Conservation (phyloP, 1,284 basidiomycete genomes). For the Cutaneotrichosporon spelunceum region DNA sequence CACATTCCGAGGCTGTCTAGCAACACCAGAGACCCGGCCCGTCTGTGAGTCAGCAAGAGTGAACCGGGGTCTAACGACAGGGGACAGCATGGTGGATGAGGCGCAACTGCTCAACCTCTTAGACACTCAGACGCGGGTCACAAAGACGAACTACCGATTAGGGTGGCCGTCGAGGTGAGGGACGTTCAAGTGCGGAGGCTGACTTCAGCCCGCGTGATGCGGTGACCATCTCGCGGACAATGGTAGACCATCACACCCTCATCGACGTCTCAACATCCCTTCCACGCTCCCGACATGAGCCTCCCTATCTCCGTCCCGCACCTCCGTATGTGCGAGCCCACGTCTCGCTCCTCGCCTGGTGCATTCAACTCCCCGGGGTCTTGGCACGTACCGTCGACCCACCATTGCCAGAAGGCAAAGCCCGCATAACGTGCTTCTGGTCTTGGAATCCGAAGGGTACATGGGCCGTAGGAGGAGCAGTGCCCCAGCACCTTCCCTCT, state of each 20-base stretch:
- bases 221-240: slow-evolving; percentile 84
- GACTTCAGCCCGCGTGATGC: slow-evolving; percentile 74
- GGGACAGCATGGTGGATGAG: slow-evolving; percentile 89
- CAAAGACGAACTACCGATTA: slow-evolving; percentile 82
- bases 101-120: slow-evolving; percentile 80
- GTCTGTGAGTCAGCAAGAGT: slow-evolving; percentile 56
- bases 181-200: slow-evolving; percentile 4
- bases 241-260: slow-evolving; percentile 74
- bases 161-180: slow-evolving; percentile 95
- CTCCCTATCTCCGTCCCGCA: slow-evolving; percentile 84
- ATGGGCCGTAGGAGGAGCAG: slow-evolving; percentile 68
- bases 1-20: slow-evolving; percentile 75
- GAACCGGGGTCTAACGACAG: slow-evolving; percentile 24
- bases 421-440: slow-evolving; percentile 89
- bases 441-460: slow-evolving; percentile 88
- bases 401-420: slow-evolving; percentile 48
- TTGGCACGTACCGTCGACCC: slow-evolving; percentile 41
- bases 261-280: slow-evolving; percentile 94
- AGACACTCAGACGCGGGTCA: slow-evolving; percentile 77
- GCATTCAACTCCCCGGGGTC: slow-evolving; percentile 64
- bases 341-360: slow-evolving; percentile 86
- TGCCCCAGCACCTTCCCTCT: slow-evolving; percentile 69
- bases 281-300: slow-evolving; percentile 84
- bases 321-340: slow-evolving; percentile 93
- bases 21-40: slow-evolving; percentile 77